Conservation (phyloP, 306 rosid genomes). For the Canavalia ensiformis region DNA sequence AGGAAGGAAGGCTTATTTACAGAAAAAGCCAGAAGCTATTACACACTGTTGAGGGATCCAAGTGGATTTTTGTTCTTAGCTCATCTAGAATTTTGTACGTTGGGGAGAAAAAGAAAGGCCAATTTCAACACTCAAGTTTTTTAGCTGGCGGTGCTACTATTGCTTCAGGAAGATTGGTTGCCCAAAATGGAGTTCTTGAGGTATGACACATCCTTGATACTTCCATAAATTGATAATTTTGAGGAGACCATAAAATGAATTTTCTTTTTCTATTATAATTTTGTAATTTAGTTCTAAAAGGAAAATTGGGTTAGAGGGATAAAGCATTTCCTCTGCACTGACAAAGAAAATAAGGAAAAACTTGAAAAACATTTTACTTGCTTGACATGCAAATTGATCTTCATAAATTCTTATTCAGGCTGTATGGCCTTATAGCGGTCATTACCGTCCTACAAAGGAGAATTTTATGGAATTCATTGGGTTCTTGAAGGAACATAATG, state of each 20-base stretch:
- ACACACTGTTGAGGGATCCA: conserved; percentile 67
- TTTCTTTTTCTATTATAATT: background rate
- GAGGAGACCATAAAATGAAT: background rate
- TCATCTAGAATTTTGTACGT: conserved; percentile 70
- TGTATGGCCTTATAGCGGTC: conserved; percentile 93
- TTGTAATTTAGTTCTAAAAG: background rate
- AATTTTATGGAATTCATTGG: conserved; percentile 69
- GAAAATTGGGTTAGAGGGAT: background rate
- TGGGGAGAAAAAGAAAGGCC: conserved; percentile 82
- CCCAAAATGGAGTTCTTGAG: conserved; percentile 68
- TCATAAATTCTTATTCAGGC: conserved; percentile 62
- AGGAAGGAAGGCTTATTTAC: conserved; percentile 67
- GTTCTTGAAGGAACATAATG: conserved; percentile 71
- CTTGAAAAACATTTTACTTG: background rate
- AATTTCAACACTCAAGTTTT: conserved; percentile 90
- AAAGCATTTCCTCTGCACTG: background rate
- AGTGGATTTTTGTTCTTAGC: conserved; percentile 95
- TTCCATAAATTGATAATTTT: conserved; percentile 11
- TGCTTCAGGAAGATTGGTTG: conserved; percentile 84
- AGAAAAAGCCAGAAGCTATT: conserved; percentile 58
- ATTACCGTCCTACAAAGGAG: conserved; percentile 78
- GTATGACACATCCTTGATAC: conserved; percentile 52
- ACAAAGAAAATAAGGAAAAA: background rate
- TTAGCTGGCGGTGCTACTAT: conserved; percentile 87
- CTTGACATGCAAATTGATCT: conserved; percentile 31